phyloP scores from a whole-genome alignment of 2,329 filamentous ascomycete species.

The Pseudocercospora pini-densiflorae region DNA sequence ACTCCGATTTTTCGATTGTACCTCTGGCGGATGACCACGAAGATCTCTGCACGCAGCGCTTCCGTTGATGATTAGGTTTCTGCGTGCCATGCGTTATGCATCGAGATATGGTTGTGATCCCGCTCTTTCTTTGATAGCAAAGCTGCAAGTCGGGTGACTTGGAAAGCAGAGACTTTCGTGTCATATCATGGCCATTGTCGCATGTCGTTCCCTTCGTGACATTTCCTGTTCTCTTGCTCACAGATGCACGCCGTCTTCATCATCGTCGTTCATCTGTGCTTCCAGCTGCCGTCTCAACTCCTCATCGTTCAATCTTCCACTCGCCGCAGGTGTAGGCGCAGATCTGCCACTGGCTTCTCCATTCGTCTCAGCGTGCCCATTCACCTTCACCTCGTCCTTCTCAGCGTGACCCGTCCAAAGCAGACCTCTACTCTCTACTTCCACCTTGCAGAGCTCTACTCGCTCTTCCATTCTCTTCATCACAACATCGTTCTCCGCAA shows the following conservation, averaged over 20 bases:
- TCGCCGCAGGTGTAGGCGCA: slow-evolving; percentile 25
- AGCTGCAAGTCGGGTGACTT: neutral
- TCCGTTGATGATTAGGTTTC: neutral
- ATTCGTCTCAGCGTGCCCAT: slow-evolving; percentile 28
- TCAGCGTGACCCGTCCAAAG: slow-evolving; percentile 49
- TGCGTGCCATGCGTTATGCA: neutral
- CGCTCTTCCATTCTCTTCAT: slow-evolving; percentile 70
- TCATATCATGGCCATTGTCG: neutral
- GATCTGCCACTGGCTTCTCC: slow-evolving; percentile 25
- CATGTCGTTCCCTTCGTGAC: neutral
- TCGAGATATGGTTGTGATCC: neutral
- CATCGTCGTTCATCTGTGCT: slow-evolving; percentile 57
- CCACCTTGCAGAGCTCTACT: slow-evolving; percentile 65
- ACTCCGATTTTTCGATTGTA: neutral
- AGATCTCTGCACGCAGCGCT: neutral
- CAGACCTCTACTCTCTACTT: slow-evolving; percentile 67
- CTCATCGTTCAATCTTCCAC: slow-evolving; percentile 62
- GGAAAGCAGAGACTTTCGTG: neutral
- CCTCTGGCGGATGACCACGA: neutral
- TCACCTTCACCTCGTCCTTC: slow-evolving; percentile 27
- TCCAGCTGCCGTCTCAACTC: slow-evolving; percentile 62
- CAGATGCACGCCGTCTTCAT: slow-evolving; percentile 65
- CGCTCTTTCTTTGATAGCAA: neutral
- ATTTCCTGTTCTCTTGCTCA: slow-evolving; percentile 40
- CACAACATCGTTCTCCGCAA: slow-evolving; percentile 71